These are phyloP conservation scores for Candida suzukii DNA, from an alignment of 805 yeast species.

Conservation along the genomic window DNA sequence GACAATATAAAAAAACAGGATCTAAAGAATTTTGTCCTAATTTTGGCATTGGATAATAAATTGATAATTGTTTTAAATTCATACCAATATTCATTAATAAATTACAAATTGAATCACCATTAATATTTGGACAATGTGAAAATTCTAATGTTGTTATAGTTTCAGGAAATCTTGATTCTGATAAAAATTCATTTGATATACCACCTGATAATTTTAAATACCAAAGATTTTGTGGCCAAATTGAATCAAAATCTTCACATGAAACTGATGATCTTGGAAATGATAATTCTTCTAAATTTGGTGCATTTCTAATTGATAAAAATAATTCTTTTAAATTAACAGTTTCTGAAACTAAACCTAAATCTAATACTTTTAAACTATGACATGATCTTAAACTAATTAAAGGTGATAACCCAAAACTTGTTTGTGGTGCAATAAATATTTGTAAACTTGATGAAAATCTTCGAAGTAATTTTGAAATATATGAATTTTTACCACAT, in stretches of 20 bases:
- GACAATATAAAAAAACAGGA: slow-evolving; percentile 66
- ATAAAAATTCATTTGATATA: slow-evolving; percentile 71
- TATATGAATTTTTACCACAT: slow-evolving; percentile 85
- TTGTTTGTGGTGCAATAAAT: slow-evolving; percentile 89
- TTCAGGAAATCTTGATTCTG: slow-evolving; percentile 61
- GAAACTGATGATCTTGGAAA: slow-evolving; percentile 85
- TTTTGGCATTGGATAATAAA: slow-evolving; percentile 87
- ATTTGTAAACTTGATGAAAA: slow-evolving; percentile 58
- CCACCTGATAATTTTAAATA: slow-evolving; percentile 84
- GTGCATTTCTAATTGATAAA: slow-evolving; percentile 57
- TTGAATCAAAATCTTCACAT: slow-evolving; percentile 49
- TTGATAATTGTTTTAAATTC: slow-evolving; percentile 52
- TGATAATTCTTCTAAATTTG: slow-evolving; percentile 62
- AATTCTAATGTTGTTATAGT: slow-evolving; percentile 68
- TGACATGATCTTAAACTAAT: slow-evolving; percentile 72
- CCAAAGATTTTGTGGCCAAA: slow-evolving; percentile 79
- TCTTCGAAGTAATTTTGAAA: slow-evolving; percentile 74
- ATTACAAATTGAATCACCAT: slow-evolving; percentile 55
- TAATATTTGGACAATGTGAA: slow-evolving; percentile 80
- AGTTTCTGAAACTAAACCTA: slow-evolving; percentile 85
- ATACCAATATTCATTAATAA: slow-evolving; percentile 61
- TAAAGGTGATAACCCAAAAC: slow-evolving; percentile 88
- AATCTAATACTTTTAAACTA: slow-evolving; percentile 57
- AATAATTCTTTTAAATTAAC: slow-evolving; percentile 78
- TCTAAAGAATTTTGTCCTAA: slow-evolving; percentile 66